Conservation (phyloP, 345 rosid genomes). For the Brassica cretica region DNA sequence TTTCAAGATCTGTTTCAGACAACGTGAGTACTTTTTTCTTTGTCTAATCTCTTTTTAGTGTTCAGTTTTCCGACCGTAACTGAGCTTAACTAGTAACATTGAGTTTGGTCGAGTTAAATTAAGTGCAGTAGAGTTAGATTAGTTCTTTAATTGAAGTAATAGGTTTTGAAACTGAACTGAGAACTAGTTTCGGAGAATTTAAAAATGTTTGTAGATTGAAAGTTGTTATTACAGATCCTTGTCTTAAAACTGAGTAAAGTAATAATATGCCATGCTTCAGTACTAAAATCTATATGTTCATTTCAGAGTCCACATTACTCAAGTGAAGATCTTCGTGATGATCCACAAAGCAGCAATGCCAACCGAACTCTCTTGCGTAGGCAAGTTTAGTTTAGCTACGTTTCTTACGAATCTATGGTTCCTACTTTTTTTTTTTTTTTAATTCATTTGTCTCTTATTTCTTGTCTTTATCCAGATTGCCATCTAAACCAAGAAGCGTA, state of each 20-base stretch:
- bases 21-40: background rate
- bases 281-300: background rate
- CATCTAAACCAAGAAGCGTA: slow-evolving; percentile 44
- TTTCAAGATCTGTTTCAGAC: slow-evolving; percentile 28
- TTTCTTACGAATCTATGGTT: background rate
- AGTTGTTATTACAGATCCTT: background rate
- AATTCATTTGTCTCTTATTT: slow-evolving; percentile 14
- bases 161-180: background rate
- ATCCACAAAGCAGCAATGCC: slow-evolving; percentile 37
- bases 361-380: slow-evolving; percentile 46
- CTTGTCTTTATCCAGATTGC: slow-evolving; percentile 41
- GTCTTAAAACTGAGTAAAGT: background rate
- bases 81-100: background rate
- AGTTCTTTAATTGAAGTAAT: background rate
- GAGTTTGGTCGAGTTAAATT: background rate
- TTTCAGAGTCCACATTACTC: slow-evolving; percentile 33
- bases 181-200: background rate
- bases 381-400: slow-evolving; percentile 39
- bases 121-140: background rate
- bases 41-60: background rate
- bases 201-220: background rate
- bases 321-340: slow-evolving; percentile 38
- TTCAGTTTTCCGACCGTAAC: background rate
- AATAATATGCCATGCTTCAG: background rate
- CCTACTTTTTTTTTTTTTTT: background rate